Conservation (phyloP, 495 filamentous ascomycete species). For the Penicillium canariense region DNA sequence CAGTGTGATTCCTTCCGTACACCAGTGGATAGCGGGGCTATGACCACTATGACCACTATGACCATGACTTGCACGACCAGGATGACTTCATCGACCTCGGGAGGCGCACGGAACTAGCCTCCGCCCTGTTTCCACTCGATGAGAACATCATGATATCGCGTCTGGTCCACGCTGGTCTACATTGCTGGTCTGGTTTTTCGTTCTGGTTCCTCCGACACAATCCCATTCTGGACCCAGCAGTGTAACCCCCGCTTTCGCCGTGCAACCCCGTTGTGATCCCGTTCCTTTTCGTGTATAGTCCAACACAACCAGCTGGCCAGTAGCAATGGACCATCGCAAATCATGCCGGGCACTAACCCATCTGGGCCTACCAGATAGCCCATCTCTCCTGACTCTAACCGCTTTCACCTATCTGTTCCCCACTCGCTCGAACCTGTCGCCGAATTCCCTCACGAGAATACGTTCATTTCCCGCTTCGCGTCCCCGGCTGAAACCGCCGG, state of each 20-base stretch:
- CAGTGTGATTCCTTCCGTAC: no score
- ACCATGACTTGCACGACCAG: background rate
- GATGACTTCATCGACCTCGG: constrained; percentile 32
- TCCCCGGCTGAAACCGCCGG: background rate
- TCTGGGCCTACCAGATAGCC: background rate
- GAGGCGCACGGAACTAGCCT: constrained; percentile 21
- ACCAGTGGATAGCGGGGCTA: background rate
- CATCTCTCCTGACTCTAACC: background rate
- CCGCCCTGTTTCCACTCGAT: constrained; percentile 28
- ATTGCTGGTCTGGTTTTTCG: no score
- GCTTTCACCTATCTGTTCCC: background rate
- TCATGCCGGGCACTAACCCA: background rate
- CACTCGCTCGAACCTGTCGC: background rate
- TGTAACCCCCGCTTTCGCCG: constrained; percentile 13
- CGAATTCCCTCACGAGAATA: background rate
- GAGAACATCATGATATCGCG: constrained; percentile 18
- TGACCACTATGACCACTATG: background rate
- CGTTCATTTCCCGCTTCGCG: constrained; percentile 2
- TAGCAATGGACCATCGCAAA: background rate
- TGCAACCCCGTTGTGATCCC: constrained; percentile 1
- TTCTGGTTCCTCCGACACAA: background rate
- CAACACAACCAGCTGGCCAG: no score
- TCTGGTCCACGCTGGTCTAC: background rate
- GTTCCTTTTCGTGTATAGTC: no score
- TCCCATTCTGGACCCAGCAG: background rate